These are phyloP conservation scores for Tuber aestivum DNA, from an alignment of 495 filamentous ascomycete species.

Conservation along the genomic window DNA sequence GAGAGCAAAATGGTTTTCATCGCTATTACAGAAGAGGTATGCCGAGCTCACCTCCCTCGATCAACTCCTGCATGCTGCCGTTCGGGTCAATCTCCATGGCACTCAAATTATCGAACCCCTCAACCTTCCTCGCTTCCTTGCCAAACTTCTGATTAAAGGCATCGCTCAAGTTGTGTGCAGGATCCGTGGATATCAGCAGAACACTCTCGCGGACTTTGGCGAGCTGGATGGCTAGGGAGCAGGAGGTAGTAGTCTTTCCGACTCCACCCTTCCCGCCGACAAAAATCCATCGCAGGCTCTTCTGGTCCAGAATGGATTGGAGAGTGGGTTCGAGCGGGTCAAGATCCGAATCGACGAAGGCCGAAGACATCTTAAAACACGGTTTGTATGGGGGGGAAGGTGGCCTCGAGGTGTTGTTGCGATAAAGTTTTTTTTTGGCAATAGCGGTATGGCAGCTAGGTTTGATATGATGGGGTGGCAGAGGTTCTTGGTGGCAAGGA, in stretches of 20 bases:
- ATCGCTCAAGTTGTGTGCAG: conserved; percentile 96
- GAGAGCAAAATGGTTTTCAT: not conserved
- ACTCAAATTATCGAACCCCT: conserved; percentile 88
- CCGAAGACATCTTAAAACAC: conserved; percentile 1
- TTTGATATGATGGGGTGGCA: not conserved
- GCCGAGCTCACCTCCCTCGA: conserved; percentile 53
- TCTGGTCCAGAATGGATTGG: conserved; percentile 89
- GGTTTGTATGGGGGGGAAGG: not conserved
- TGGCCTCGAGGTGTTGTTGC: not conserved
- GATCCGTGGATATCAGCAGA: conserved; percentile 95
- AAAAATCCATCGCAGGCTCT: conserved; percentile 95
- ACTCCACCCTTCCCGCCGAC: conserved; percentile 98
- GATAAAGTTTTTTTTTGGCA: not conserved
- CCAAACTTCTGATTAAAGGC: conserved; percentile 98
- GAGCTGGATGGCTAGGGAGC: conserved; percentile 96
- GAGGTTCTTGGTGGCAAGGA: not conserved
- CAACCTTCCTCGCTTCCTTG: conserved; percentile 88
- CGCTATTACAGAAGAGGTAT: conserved; percentile 51
- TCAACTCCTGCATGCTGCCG: conserved; percentile 90
- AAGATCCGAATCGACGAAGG: conserved; percentile 54
- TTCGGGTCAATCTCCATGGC: conserved; percentile 99
- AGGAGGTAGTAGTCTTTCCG: conserved; percentile 98
- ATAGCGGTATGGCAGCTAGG: not conserved
- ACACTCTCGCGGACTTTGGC: conserved; percentile 92
- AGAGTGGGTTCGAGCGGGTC: conserved; percentile 83